Percentiles rank a stretch among this genome's conserved stretches.
Evolutionary conservation across 169 alveolate species (phyloP).

Genomic region (Cryptosporidium tyzzeri): DNA sequence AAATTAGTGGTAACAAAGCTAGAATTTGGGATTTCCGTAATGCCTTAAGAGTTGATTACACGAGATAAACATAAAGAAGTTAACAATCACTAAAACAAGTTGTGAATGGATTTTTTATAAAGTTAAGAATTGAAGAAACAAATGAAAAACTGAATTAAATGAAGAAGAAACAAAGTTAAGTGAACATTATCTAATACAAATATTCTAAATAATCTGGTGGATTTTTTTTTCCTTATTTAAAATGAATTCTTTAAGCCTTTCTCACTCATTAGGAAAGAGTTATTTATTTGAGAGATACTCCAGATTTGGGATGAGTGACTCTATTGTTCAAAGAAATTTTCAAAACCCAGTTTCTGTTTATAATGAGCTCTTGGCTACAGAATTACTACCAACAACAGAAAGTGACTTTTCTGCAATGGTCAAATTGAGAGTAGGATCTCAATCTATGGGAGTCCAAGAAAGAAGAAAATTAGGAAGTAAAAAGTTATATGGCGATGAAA

Average conservation of each 20-base stretch:
- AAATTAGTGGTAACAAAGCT: neutral
- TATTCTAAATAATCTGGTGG: too few relatives aligned
- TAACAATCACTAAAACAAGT: neutral
- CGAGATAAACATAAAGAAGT: neutral
- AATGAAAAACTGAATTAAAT: neutral
- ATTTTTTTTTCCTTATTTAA: neutral
- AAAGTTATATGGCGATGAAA: conserved; percentile 18
- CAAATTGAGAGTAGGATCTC: conserved; percentile 40
- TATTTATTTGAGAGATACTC: conserved; percentile 59
- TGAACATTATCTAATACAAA: neutral
- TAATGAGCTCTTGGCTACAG: conserved; percentile 66
- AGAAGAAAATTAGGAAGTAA: conserved; percentile 22
- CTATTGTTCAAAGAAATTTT: conserved; percentile 1
- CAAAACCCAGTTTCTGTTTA: conserved; percentile 38
- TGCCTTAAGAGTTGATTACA: neutral
- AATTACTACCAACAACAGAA: conserved; percentile 47
- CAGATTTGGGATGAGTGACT: conserved; percentile 34
- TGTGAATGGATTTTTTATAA: neutral
- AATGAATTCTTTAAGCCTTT: neutral
- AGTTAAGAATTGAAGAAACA: neutral
- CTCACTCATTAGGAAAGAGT: conserved; percentile 14
- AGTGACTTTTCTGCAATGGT: conserved; percentile 48
- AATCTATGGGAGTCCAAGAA: conserved; percentile 25
- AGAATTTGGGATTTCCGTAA: neutral
- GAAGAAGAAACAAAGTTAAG: neutral